These are phyloP conservation scores for Simplicillium aogashimaense DNA, from an alignment of 2,329 filamentous ascomycete species.

Conservation along the genomic window DNA sequence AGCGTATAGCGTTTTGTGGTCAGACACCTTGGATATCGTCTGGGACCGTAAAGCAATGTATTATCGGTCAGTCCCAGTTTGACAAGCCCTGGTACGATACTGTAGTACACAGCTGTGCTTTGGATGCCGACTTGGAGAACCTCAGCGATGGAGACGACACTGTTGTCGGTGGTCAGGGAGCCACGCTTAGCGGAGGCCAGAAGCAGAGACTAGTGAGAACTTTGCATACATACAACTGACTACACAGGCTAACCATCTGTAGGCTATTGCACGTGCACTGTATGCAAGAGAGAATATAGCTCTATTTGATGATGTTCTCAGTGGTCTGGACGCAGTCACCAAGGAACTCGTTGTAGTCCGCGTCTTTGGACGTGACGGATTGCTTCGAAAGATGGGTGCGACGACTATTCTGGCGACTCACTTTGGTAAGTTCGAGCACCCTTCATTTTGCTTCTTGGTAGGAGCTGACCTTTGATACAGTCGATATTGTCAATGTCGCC, in stretches of 20 bases:
- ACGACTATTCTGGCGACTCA: slow-evolving; percentile 4
- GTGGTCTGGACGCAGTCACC: slow-evolving; percentile 1
- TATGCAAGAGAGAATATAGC: slow-evolving; percentile 3
- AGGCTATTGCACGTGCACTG: slow-evolving; percentile 3
- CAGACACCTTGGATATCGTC: slow-evolving; percentile 4
- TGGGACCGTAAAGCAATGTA: slow-evolving; percentile 1
- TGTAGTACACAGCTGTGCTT: slow-evolving; percentile 3
- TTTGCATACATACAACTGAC: background rate
- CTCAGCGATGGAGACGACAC: slow-evolving; percentile 4
- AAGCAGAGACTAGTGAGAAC: background rate
- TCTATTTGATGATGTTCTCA: slow-evolving; percentile 5
- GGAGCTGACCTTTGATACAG: background rate
- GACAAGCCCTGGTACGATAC: slow-evolving; percentile 1
- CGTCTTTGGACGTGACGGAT: slow-evolving; percentile 5
- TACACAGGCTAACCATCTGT: background rate
- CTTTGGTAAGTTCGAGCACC: background rate
- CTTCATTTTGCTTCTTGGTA: no score
- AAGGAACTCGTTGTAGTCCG: slow-evolving; percentile 1
- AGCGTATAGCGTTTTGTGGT: slow-evolving; percentile 3
- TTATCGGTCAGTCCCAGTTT: slow-evolving; percentile 2
- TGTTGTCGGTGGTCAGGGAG: slow-evolving; percentile 1
- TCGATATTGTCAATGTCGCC: slow-evolving; percentile 1
- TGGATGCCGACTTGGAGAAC: slow-evolving; percentile 2
- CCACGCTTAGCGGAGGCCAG: slow-evolving; percentile 4
- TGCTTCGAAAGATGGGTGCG: slow-evolving; percentile 1